These are phyloP conservation scores for Naumovozyma castellii DNA, from an alignment of 805 yeast genomes.

Conservation along the genomic window DNA sequence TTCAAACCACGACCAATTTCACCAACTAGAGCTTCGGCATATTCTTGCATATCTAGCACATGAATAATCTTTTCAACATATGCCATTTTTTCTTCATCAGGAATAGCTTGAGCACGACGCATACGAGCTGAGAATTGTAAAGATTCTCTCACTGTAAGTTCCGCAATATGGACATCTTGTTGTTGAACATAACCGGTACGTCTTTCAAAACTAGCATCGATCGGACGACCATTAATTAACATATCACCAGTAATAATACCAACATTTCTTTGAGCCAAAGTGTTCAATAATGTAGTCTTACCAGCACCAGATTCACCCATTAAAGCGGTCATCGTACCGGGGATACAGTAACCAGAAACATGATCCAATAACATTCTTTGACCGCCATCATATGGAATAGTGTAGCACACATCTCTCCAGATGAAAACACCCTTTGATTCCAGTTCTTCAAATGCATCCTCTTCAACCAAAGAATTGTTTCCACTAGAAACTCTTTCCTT, in stretches of 20 bases:
- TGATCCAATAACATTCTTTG: conserved; percentile 45
- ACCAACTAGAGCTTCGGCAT: conserved; percentile 46
- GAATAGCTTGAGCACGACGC: conserved; percentile 45
- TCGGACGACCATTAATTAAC: conserved; percentile 46
- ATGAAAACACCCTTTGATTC: conserved; percentile 42
- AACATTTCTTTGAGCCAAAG: conserved; percentile 53
- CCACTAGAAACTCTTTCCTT: conserved; percentile 11
- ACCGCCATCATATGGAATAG: conserved; percentile 48
- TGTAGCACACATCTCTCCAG: conserved; percentile 64
- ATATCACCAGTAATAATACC: conserved; percentile 58
- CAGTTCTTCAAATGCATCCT: conserved; percentile 18
- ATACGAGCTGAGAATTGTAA: conserved; percentile 51
- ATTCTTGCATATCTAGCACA: conserved; percentile 41
- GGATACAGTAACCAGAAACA: conserved; percentile 69
- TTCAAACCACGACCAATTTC: conserved; percentile 34
- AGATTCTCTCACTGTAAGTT: conserved; percentile 64
- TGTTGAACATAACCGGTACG: conserved; percentile 65
- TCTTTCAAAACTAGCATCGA: conserved; percentile 44
- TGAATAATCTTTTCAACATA: conserved; percentile 57
- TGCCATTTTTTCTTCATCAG: conserved; percentile 44
- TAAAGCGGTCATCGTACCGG: conserved; percentile 65
- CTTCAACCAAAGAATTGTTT: conserved; percentile 3
- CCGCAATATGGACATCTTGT: conserved; percentile 56
- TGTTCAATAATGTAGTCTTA: conserved; percentile 60
- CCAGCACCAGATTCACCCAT: conserved; percentile 76